Evolutionary conservation across 2,329 filamentous ascomycete species (phyloP), one percentile per base, ranked within the genome.

Genomic region (Anthostomella pinea): DNA sequence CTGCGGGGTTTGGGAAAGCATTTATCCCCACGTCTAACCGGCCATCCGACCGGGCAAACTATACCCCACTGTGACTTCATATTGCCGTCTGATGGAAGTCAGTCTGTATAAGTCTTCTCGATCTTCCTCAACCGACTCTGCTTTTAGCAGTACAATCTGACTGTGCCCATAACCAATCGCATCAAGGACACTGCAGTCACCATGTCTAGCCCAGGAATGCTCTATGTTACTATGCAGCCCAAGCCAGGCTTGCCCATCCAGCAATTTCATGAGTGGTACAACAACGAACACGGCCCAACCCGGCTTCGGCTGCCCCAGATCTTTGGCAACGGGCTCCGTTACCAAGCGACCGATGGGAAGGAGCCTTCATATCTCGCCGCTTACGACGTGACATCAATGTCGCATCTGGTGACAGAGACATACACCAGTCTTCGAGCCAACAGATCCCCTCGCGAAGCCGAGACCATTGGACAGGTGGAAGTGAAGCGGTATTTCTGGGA

Each of bases 191-290:
- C n/a, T n/a, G n/a, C n/a, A n/a, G n/a, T 23, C 29, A 40, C 15
- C 23, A 73, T 72, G 67, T 58, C 67, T 35, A 69, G 63, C 36
- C 76, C 76, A 8, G 87, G 87, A 41, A 79, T 89, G 54, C 80
- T 95, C 56, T 88, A 83, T 60, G 88, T 95, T 51, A 89, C 86
- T 11, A 94, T 94, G 83, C 81, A 90, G 64, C 87, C 87, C 52
- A 73, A 77, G 60, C 70, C 77, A 39, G 74, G 73, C 49, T 72
- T 88, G 52, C 70, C 81, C 37, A 64, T 74, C 30, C 70, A 77
- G 45, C 79, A 86, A 54, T 94, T 95, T 65, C 85, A 94, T 63
- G 87, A 94, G 60, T 91, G 87, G 86, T 95, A 95, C 70, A 90
- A 94, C 68, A 93, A 89, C 63, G 88, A 95, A 67, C 88, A 95